Evolutionary conservation across 345 rosid species (phyloP).

Genomic region (Salix koriyanagi): DNA sequence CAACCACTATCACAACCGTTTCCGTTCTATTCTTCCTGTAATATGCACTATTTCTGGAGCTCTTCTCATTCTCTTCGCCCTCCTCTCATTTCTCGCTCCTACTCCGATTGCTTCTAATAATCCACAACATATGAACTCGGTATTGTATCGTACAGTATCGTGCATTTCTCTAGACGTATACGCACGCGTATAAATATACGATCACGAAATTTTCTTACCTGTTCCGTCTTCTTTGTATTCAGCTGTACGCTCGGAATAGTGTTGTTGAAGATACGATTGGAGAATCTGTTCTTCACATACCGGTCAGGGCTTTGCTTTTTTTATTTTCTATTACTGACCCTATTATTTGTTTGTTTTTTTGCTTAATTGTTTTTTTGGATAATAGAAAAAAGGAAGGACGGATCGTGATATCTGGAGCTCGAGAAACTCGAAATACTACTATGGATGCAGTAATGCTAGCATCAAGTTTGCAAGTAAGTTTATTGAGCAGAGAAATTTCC

Average conservation of each 20-base stretch:
- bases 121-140: conserved; percentile 33
- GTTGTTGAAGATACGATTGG: conserved; percentile 25
- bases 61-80: conserved; percentile 61
- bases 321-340: neutral
- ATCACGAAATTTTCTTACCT: neutral
- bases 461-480: conserved; percentile 53
- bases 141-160: conserved; percentile 6
- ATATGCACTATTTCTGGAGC: conserved; percentile 48
- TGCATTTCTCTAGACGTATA: neutral
- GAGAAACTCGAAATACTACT: conserved; percentile 44
- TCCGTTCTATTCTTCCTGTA: conserved; percentile 46
- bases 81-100: conserved; percentile 68
- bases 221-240: neutral
- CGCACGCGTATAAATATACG: neutral
- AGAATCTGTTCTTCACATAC: conserved; percentile 48
- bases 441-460: conserved; percentile 76
- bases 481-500: neutral
- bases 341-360: conserved; percentile 8
- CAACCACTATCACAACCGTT: conserved; percentile 42
- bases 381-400: conserved; percentile 62
- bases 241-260: conserved; percentile 13
- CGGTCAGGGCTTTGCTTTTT: conserved; percentile 48
- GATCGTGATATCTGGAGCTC: conserved; percentile 83
- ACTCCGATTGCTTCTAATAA: conserved; percentile 54
- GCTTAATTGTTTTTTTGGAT: neutral